Evolutionary conservation across 345 rosid genomes (phyloP), one percentile per base, ranked within the genome.

Genomic region (Syzygium oleosum): DNA sequence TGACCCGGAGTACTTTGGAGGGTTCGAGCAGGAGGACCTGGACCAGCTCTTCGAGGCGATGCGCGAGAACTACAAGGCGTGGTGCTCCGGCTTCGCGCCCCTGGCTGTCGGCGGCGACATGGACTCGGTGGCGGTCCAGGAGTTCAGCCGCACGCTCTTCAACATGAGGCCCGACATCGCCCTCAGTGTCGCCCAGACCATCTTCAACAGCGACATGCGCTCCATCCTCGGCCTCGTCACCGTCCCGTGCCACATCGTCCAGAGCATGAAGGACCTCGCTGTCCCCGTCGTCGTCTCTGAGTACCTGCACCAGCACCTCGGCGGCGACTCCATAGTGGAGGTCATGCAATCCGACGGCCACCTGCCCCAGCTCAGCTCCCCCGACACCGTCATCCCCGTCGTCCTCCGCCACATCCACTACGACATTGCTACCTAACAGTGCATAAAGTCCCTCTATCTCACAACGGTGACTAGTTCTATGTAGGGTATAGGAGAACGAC

Each of bases 131-230:
- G 98, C 98, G 22, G 97, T 96, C 55, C 99, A 97, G 88, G 99
- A 97, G 92, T 97, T 96, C 88, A 95, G 99, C 89, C 93, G 99
- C 46, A 96, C 99, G 4, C 93, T 96, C 2, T 97, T 96, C 96
- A 97, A 97, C 91, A 96, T 97, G 98, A 89, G 98, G 87, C 99
- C 99, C 0, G 99, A 97, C 92, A 96, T 97, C 65, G 97, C 99
- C 85, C 90, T 97, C 2, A 92, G 93, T 51, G 93, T 96, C 31
- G 96, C 90, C 6, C 98, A 93, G 68, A 94, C 92, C 89, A 95
- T 97, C 46, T 96, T 95, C 90, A 95, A 92, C 83, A 95, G 96
- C 51, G 99, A 97, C 87, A 90, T 95, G 96, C 91, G 99, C 88
- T 91, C 91, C 12, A 85, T 95, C 83, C 91, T 96, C 7, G 84